These are phyloP conservation scores for Suhomyces emberorum DNA, from an alignment of 805 yeast genomes.

Conservation along the genomic window DNA sequence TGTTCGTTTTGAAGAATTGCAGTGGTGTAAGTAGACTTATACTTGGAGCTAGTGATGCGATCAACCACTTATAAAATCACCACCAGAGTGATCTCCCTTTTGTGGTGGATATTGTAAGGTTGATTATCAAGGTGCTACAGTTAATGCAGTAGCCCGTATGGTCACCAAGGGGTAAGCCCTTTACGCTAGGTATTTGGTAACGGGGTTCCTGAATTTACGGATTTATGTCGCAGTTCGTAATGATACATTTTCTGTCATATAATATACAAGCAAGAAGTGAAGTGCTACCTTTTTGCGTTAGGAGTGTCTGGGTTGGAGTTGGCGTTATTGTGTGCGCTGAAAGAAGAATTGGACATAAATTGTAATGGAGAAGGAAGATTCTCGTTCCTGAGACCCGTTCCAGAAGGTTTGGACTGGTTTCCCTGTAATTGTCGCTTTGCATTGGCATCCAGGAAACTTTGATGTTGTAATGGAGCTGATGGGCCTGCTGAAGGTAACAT, in stretches of 20 bases:
- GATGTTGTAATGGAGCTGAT: slow-evolving; percentile 4
- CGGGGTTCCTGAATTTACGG: too few relatives aligned
- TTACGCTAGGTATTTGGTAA: too few relatives aligned
- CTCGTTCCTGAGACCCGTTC: slow-evolving; percentile 3
- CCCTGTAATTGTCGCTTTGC: background rate
- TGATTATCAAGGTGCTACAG: too few relatives aligned
- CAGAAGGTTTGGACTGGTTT: background rate
- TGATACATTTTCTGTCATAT: background rate
- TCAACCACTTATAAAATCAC: too few relatives aligned
- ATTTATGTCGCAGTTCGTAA: too few relatives aligned
- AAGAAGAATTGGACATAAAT: slow-evolving; percentile 13
- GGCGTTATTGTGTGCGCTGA: background rate
- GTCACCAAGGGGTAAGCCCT: too few relatives aligned
- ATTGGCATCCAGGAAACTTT: background rate
- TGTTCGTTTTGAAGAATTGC: too few relatives aligned
- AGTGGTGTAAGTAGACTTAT: too few relatives aligned
- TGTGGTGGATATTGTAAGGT: too few relatives aligned
- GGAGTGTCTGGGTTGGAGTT: slow-evolving; percentile 2
- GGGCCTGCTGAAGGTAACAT: slow-evolving; percentile 27
- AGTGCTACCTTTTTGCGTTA: background rate
- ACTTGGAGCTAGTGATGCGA: too few relatives aligned
- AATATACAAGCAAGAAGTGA: slow-evolving; percentile 1
- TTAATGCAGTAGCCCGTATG: too few relatives aligned
- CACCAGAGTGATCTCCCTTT: too few relatives aligned
- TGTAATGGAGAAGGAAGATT: slow-evolving; percentile 20